Evolutionary conservation across 73 alveolate genomes (phyloP).

Genomic region (Breviolum minutum): DNA sequence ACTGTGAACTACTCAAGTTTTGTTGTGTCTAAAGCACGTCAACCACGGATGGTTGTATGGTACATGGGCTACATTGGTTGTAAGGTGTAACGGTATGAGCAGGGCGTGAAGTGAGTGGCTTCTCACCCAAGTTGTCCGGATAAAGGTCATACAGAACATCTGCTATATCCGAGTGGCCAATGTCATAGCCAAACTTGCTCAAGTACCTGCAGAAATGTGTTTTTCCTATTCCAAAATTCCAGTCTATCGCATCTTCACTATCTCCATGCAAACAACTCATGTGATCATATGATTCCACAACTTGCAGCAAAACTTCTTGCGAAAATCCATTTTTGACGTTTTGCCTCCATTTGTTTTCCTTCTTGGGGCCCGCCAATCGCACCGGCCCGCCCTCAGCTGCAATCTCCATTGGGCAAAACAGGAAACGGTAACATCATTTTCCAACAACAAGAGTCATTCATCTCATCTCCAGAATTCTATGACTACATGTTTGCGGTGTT

Average conservation of each 20-base stretch:
- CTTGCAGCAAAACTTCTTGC: not conserved
- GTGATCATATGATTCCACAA: not conserved
- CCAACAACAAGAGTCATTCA: not conserved
- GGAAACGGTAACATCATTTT: not conserved
- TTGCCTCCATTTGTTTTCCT: slow-evolving; percentile 83
- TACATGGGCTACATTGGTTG: no score
- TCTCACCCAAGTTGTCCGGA: no score
- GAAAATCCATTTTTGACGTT: not conserved
- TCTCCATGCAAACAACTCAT: not conserved
- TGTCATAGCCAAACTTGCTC: slow-evolving; percentile 80
- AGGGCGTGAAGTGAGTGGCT: no score
- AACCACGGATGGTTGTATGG: no score
- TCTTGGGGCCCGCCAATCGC: slow-evolving; percentile 77
- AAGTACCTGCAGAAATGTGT: not conserved
- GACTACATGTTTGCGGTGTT: no score
- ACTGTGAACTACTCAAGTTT: not conserved
- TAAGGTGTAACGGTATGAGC: no score
- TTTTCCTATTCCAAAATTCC: not conserved
- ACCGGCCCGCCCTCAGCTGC: slow-evolving; percentile 43
- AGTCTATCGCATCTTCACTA: not conserved
- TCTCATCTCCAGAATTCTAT: not conserved
- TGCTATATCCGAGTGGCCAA: not conserved
- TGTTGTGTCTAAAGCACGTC: no score
- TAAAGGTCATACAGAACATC: not conserved
- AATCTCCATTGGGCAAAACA: not conserved